A percentile compares a stretch with the other conserved stretches of the same genome.
Evolutionary conservation across 108 stramenopile species (phyloP).

Genomic region (Fragilariopsis cylindrus): DNA sequence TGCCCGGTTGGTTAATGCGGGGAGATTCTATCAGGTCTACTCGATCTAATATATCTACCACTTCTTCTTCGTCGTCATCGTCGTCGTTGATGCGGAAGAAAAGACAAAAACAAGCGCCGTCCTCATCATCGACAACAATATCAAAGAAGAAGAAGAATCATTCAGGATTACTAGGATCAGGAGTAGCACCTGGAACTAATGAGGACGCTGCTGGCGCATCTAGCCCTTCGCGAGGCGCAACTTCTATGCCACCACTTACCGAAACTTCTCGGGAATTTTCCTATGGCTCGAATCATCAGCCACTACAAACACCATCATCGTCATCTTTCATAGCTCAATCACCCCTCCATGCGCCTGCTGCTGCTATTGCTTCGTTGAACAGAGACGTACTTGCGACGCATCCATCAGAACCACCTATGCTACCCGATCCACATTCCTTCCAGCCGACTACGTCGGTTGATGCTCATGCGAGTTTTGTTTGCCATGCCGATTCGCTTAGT

Average conservation of each 20-base stretch:
- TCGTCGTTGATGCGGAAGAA: neutral
- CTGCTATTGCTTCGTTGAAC: constrained; percentile 2
- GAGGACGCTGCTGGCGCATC: no score
- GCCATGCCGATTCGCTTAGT: constrained; percentile 35
- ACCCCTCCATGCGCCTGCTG: constrained; percentile 13
- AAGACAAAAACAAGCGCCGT: neutral
- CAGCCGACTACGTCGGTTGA: constrained; percentile 19
- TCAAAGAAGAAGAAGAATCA: neutral
- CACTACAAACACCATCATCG: neutral
- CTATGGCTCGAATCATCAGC: neutral
- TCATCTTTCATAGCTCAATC: neutral
- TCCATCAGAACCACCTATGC: neutral
- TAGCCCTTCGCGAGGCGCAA: neutral
- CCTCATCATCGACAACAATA: neutral
- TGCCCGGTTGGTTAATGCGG: neutral
- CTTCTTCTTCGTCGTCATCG: neutral
- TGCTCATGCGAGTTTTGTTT: constrained; percentile 43
- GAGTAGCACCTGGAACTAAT: no score
- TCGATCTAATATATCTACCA: neutral
- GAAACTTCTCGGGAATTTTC: constrained; percentile 10
- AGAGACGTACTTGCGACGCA: neutral
- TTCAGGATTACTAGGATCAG: neutral
- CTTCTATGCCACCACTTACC: neutral
- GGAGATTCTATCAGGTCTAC: neutral
- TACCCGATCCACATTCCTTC: constrained; percentile 12